phyloP scores from a whole-genome alignment of 306 rosid species.

The Corylus avellana region DNA sequence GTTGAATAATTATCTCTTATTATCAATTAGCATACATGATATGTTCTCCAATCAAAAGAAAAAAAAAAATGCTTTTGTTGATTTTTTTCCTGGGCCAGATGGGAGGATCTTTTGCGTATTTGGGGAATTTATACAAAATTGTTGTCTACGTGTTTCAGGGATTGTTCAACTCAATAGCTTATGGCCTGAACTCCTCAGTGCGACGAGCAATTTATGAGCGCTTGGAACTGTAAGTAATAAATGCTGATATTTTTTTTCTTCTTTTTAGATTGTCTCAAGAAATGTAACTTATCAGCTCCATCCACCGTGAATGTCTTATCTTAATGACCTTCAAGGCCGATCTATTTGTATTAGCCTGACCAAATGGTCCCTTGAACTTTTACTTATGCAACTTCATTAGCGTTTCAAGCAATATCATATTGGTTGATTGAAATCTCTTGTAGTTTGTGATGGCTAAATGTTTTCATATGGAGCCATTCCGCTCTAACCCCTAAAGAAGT shows the following conservation, averaged over 20 bases:
- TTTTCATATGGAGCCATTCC: not conserved
- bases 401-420: not conserved
- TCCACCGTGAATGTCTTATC: slow-evolving; percentile 18
- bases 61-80: not conserved
- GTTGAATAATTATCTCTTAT: not conserved
- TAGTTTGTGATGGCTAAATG: not conserved
- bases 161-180: slow-evolving; percentile 95
- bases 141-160: slow-evolving; percentile 58
- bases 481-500: not conserved
- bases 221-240: slow-evolving; percentile 67
- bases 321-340: slow-evolving; percentile 7
- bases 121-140: not conserved
- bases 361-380: not conserved
- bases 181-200: slow-evolving; percentile 95
- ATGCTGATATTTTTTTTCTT: not conserved
- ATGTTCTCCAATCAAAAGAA: not conserved
- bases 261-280: not conserved
- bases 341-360: slow-evolving; percentile 16
- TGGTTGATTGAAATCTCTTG: not conserved
- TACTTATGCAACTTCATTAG: not conserved
- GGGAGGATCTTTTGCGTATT: not conserved
- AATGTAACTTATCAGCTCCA: not conserved
- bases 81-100: not conserved
- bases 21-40: not conserved
- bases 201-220: slow-evolving; percentile 90